A percentile compares a stretch with the other conserved stretches of the same genome.
These are phyloP conservation scores for Lactarius sp. DNA, from an alignment of 768 basidiomycete species.

Conservation along the genomic window DNA sequence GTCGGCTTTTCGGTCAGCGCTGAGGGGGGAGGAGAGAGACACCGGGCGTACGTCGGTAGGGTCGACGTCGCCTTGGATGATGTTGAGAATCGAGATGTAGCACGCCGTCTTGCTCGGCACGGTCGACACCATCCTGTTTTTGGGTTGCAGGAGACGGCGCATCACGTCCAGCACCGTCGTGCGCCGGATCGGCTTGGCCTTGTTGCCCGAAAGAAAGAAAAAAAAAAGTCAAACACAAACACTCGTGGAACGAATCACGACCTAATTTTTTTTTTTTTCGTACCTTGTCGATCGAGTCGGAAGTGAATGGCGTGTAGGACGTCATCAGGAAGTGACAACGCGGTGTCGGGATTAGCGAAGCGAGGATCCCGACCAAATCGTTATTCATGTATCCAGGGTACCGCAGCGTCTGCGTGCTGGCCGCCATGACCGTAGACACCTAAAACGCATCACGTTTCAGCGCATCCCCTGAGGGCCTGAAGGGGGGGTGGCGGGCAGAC, in stretches of 20 bases:
- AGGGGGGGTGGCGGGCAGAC: background rate
- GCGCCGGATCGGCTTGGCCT: conserved; percentile 94
- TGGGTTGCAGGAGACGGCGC: conserved; percentile 94
- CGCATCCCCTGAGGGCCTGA: background rate
- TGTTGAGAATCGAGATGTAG: conserved; percentile 96
- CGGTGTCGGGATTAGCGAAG: conserved; percentile 94
- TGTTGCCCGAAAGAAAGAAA: background rate
- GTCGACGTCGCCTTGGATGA: conserved; percentile 98
- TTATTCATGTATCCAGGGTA: conserved; percentile 99
- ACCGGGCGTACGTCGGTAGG: conserved; percentile 76
- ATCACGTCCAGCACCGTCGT: conserved; percentile 98
- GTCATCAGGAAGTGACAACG: conserved; percentile 99
- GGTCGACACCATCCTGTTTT: conserved; percentile 97
- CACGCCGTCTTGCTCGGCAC: conserved; percentile 88
- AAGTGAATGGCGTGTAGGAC: conserved; percentile 96
- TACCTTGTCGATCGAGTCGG: conserved; percentile 94
- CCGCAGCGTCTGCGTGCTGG: conserved; percentile 92
- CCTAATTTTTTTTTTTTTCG: background rate
- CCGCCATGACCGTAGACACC: conserved; percentile 97
- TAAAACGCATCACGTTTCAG: conserved; percentile 31
- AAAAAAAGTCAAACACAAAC: background rate
- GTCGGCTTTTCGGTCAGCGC: conserved; percentile 1
- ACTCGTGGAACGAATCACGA: background rate
- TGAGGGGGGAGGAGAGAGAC: background rate
- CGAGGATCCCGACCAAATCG: conserved; percentile 94